Evolutionary conservation across 2,329 filamentous ascomycete genomes (phyloP), one percentile per base, ranked within the genome.

Genomic region (Tolypocladium nubicola): DNA sequence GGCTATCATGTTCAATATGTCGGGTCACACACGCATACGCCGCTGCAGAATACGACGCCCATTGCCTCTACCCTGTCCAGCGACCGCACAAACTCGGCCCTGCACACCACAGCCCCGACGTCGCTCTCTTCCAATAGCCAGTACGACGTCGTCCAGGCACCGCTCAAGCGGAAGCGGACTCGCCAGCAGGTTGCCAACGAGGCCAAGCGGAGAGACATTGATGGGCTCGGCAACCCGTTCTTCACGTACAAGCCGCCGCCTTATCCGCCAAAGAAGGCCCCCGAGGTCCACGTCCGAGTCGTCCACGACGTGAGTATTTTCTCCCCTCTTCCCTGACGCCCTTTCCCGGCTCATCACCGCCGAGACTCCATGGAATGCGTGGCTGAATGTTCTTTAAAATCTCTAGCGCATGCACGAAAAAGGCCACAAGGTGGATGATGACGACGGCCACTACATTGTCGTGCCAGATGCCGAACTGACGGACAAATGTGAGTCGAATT

Each of bases 391-490:
- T 3, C 4, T 13, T 14, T 11, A 19, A 47, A 43, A 54, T 40
- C 4, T 37, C 43, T 37, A 70, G 68, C 66, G 68, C 53, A 67
- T 68, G 43, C 74, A 76, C 53, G 76, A 76, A 58, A 81, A 81
- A 61, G 77, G 84, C 62, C 79, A 86, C 64, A 94, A 95, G 69
- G 87, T 94, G 50, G 94, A 99, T 66, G 94, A 99, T 63, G 91
- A 97, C 52, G 94, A 99, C 66, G 94, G 94, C 6, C 94, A 99
- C 72, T 99, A 97, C 69, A 90, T 97, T 64, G 92, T 99, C 26
- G 85, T 89, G 1, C 88, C 92, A 37, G 90, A 96, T 64, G 88
- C 88, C 13, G 84, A 89, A 59, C 77, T 99, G 55, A 96, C 94
- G 16, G 86, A 94, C 50, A 82, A 90, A 82, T 99, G 92, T 96